Conservation (phyloP, 352 stramenopile species). For the Phytophthora crassamura region DNA sequence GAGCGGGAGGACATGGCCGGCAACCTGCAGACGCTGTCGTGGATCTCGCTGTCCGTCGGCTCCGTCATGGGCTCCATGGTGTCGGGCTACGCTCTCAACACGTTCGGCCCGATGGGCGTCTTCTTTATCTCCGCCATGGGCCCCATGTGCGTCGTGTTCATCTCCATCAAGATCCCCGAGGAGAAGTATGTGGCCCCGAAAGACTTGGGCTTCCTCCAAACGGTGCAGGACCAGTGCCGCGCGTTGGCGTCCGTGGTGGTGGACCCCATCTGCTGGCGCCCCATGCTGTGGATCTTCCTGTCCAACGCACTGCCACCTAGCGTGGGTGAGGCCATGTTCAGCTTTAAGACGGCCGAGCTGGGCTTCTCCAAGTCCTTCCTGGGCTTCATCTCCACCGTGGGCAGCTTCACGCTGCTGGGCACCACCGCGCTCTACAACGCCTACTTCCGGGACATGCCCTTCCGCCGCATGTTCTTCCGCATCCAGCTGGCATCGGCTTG, state of each 20-base stretch:
- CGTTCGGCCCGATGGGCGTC: conserved; percentile 64
- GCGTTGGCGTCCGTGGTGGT: conserved; percentile 64
- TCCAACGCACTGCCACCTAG: conserved; percentile 77
- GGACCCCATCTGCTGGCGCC: conserved; percentile 79
- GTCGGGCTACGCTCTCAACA: conserved; percentile 65
- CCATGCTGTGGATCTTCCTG: conserved; percentile 85
- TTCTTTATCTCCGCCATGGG: conserved; percentile 81
- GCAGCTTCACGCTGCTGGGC: conserved; percentile 71
- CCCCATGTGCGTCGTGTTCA: conserved; percentile 64
- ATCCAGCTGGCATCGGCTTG: conserved; percentile 74
- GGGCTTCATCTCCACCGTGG: conserved; percentile 78
- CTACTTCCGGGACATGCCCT: conserved; percentile 81
- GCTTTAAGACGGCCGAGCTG: conserved; percentile 81
- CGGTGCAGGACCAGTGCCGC: conserved; percentile 55
- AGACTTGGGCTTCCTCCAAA: conserved; percentile 56
- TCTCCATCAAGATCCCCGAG: conserved; percentile 70
- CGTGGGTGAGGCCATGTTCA: conserved; percentile 85
- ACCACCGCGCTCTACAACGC: conserved; percentile 83
- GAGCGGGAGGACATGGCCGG: conserved; percentile 78
- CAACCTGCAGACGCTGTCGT: conserved; percentile 84
- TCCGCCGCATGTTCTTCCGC: conserved; percentile 78
- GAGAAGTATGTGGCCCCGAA: conserved; percentile 43
- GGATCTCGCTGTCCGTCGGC: conserved; percentile 74
- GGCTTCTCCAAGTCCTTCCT: conserved; percentile 82
- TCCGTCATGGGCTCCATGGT: conserved; percentile 77